These are phyloP conservation scores for Schizothecium vesticola DNA, from an alignment of 495 filamentous ascomycete genomes.

Conservation along the genomic window DNA sequence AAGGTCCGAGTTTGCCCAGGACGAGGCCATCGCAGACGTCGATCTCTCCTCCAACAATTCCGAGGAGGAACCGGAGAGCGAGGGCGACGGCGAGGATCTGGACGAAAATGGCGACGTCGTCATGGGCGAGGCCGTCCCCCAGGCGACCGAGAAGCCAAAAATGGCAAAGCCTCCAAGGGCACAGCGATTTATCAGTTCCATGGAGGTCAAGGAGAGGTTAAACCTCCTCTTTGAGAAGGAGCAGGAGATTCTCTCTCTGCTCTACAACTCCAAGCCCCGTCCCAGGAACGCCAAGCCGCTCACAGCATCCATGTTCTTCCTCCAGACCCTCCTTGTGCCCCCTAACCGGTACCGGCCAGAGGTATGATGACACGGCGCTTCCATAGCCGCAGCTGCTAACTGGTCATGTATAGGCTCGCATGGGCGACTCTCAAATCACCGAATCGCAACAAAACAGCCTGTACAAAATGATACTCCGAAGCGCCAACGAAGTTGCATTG, in stretches of 20 bases:
- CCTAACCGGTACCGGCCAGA: constrained; percentile 92
- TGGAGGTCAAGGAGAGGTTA: constrained; percentile 71
- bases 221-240: constrained; percentile 81
- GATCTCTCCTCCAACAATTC: constrained; percentile 47
- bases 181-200: constrained; percentile 66
- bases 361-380: background rate
- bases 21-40: constrained; percentile 70
- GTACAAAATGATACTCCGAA: constrained; percentile 73
- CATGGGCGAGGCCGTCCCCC: constrained; percentile 39
- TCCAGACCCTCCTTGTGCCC: constrained; percentile 76
- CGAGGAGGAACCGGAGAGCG: constrained; percentile 39
- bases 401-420: constrained; percentile 43
- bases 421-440: constrained; percentile 68
- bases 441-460: constrained; percentile 81
- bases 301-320: constrained; percentile 86
- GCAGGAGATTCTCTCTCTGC: constrained; percentile 66
- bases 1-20: constrained; percentile 32
- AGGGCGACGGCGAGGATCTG: constrained; percentile 46
- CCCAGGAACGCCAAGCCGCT: constrained; percentile 46
- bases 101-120: constrained; percentile 50
- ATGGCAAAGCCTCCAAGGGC: constrained; percentile 27
- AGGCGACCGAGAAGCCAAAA: constrained; percentile 20
- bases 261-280: constrained; percentile 70
- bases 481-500: constrained; percentile 62
- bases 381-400: background rate